phyloP scores from a whole-genome alignment of 257 asterid genomes.

The Ocimum tenuiflorum region DNA sequence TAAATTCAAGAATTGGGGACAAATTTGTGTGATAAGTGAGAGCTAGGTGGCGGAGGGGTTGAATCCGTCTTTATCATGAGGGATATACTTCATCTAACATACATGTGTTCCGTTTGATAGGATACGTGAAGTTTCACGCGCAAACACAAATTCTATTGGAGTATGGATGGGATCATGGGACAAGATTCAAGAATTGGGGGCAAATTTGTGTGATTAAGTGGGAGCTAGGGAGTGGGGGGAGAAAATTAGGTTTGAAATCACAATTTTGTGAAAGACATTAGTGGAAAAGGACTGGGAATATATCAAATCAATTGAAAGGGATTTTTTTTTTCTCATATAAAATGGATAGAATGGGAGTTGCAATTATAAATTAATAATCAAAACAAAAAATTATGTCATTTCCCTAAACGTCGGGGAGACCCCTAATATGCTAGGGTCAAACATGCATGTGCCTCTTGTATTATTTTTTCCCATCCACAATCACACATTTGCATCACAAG shows the following conservation, averaged over 20 bases:
- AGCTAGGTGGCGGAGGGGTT: too few species aligned
- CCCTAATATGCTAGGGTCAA: conserved; percentile 48
- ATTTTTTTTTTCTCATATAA: neutral
- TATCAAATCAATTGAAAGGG: conserved; percentile 34
- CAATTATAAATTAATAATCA: neutral
- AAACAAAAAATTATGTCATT: conserved; percentile 11
- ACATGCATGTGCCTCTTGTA: conserved; percentile 43
- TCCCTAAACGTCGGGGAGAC: conserved; percentile 12
- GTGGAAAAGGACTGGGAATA: conserved; percentile 23
- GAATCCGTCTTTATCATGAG: too few species aligned
- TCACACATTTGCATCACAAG: conserved; percentile 22
- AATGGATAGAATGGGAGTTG: neutral
- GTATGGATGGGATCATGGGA: neutral
- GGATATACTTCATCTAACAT: too few species aligned
- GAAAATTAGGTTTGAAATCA: too few species aligned
- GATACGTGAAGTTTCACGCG: too few species aligned
- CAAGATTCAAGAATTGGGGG: conserved; percentile 15
- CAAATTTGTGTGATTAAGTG: neutral
- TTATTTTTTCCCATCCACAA: conserved; percentile 10
- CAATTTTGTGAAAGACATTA: neutral
- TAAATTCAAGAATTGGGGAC: conserved; percentile 14
- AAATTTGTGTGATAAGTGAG: too few species aligned
- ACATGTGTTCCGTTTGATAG: too few species aligned
- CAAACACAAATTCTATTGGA: too few species aligned
- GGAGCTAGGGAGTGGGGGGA: too few species aligned